Conservation (phyloP, 2,329 filamentous ascomycete species). For the Mollisia scopiformis region DNA sequence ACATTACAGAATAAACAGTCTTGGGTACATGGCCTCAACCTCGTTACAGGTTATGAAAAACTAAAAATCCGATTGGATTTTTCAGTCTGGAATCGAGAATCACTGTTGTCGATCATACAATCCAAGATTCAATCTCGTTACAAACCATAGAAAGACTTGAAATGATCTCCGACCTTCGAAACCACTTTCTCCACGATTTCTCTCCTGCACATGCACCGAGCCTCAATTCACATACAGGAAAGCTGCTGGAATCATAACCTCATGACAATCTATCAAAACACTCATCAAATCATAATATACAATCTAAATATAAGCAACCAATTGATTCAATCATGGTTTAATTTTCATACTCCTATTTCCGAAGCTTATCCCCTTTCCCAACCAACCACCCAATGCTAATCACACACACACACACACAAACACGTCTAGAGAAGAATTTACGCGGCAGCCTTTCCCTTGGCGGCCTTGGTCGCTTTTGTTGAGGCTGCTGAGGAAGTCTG, state of each 20-base stretch:
- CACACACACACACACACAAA: not conserved
- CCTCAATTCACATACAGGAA: not conserved
- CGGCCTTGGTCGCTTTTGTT: not conserved
- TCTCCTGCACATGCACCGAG: not conserved
- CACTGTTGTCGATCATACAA: too few relatives aligned
- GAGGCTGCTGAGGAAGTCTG: slow-evolving; percentile 1
- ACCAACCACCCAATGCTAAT: not conserved
- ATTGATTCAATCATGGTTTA: slow-evolving; percentile 19
- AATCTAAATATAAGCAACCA: slow-evolving; percentile 9
- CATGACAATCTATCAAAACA: not conserved
- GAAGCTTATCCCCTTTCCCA: not conserved
- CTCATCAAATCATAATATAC: not conserved
- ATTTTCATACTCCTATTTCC: slow-evolving; percentile 20
- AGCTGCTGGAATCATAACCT: not conserved
- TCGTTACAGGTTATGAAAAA: too few relatives aligned
- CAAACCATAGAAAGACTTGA: too few relatives aligned
- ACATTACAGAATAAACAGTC: too few relatives aligned
- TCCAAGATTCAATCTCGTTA: too few relatives aligned
- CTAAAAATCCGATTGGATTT: too few relatives aligned
- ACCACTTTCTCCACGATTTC: too few relatives aligned
- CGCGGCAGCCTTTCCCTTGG: slow-evolving; percentile 7
- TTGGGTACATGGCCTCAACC: too few relatives aligned
- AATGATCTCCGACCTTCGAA: too few relatives aligned
- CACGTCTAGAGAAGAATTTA: not conserved
- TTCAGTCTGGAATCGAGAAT: too few relatives aligned